Evolutionary conservation across 2,329 filamentous ascomycete species (phyloP), one percentile per base, ranked within the genome.

Genomic region (Calcarisporium arbuscula): DNA sequence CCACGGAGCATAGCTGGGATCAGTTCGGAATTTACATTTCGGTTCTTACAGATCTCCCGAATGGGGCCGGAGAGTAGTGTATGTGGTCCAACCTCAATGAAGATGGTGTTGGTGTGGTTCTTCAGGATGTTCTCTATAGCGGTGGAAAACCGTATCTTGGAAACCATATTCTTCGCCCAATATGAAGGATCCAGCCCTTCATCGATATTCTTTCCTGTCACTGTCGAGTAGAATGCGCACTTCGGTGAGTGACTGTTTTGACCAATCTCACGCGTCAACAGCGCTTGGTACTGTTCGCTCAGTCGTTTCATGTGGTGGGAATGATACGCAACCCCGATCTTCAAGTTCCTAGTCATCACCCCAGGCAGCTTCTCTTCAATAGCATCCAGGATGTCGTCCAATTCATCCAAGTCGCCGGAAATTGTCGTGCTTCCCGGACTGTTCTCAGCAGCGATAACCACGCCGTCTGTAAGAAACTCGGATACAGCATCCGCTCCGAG

Each of bases 281-380:
- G 27, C 3, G 22, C 18, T 12, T 21, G 11, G 20, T 41, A 41
- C 2, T n/a, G 9, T 8, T 15, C 15, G 6, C 28, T 26, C 9
- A 34, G 26, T 7, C 22, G 30, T 3, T 16, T 15, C 41, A 47
- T 47, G 11, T 47, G 43, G 12, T 29, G 39, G 1, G 57, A 59
- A 38, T 61, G 57, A 17, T 60, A 60, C 8, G 56, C 56, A 19
- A 40, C 52, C 19, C 52, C 45, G 9, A 56, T 51, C 17, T 48
- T 48, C 2, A 58, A 41, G 11, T 35, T 27, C 3, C 46, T 39
- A 5, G 44, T 43, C 23, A 48, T 38, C 5, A 36, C 20, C 14
- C 49, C 48, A 0, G 53, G 47, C n/a, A 43, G 36, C 11, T 23
- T n/a, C n/a, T n/a, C n/a, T n/a, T n/a, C n/a, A n/a, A 28, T 41